phyloP scores from a whole-genome alignment of 805 yeast genomes.

The Kazachstania bromeliacearum region DNA sequence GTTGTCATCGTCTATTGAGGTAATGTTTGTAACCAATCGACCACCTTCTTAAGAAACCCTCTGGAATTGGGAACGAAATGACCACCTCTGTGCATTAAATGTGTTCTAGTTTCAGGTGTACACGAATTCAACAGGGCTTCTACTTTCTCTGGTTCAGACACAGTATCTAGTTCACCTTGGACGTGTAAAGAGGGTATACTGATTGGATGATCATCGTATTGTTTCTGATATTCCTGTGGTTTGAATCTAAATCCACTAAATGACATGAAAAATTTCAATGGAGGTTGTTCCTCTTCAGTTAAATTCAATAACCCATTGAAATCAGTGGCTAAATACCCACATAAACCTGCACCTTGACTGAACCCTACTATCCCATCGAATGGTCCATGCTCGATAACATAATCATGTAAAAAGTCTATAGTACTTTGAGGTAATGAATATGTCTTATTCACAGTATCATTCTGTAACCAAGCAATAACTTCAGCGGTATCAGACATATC shows the following conservation, averaged over 20 bases:
- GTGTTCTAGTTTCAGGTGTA: constrained; percentile 34
- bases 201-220: constrained; percentile 24
- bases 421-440: constrained; percentile 30
- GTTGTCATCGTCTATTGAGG: not conserved
- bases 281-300: constrained; percentile 33
- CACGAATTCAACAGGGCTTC: constrained; percentile 46
- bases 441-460: constrained; percentile 32
- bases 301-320: constrained; percentile 37
- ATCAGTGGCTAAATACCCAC: constrained; percentile 53
- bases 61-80: constrained; percentile 89
- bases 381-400: constrained; percentile 54
- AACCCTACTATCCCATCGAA: constrained; percentile 83
- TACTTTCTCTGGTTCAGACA: constrained; percentile 66
- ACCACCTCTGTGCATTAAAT: constrained; percentile 84
- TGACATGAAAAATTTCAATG: constrained; percentile 58
- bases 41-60: constrained; percentile 29
- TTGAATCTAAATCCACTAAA: constrained; percentile 54
- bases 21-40: constrained; percentile 25
- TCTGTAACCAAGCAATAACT: constrained; percentile 60
- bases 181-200: constrained; percentile 56
- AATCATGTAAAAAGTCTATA: constrained; percentile 34
- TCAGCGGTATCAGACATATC: constrained; percentile 15
- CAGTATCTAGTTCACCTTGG: constrained; percentile 82
- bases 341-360: constrained; percentile 91
- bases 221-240: constrained; percentile 25